These are phyloP conservation scores for Solanum bulbocastanum DNA, from an alignment of 257 asterid genomes.

Conservation along the genomic window DNA sequence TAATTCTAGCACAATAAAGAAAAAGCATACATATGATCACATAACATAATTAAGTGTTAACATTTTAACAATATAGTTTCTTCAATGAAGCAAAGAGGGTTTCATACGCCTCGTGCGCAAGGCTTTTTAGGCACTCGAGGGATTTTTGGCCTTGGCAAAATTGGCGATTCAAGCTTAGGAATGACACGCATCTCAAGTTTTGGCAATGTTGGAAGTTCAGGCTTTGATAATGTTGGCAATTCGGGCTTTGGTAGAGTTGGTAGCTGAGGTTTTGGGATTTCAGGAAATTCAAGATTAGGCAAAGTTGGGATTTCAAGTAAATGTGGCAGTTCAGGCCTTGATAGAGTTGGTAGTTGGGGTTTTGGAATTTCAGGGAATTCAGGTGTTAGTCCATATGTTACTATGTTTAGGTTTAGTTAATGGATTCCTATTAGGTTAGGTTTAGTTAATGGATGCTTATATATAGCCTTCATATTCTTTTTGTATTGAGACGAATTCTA, in stretches of 20 bases:
- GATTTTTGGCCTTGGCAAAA: not conserved
- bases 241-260: conserved; percentile 19
- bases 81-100: not conserved
- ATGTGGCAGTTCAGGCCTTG: conserved; percentile 1
- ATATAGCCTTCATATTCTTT: too few relatives aligned
- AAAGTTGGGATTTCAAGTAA: not conserved
- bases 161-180: not conserved
- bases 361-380: conserved; percentile 5
- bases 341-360: conserved; percentile 13
- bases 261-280: conserved; percentile 3
- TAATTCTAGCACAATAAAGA: not conserved
- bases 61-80: not conserved
- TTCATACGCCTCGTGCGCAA: not conserved
- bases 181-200: not conserved
- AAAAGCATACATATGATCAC: not conserved
- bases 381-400: too few relatives aligned
- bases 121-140: not conserved
- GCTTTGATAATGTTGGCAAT: conserved; percentile 5
- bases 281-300: conserved; percentile 5
- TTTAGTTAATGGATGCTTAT: too few relatives aligned
- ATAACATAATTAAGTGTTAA: not conserved
- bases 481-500: too few relatives aligned
- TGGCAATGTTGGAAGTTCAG: not conserved
- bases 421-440: too few relatives aligned
- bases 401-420: too few relatives aligned